Evolutionary conservation across 75 land plant genomes (phyloP).

Genomic region (Sequoia sempervirens): DNA sequence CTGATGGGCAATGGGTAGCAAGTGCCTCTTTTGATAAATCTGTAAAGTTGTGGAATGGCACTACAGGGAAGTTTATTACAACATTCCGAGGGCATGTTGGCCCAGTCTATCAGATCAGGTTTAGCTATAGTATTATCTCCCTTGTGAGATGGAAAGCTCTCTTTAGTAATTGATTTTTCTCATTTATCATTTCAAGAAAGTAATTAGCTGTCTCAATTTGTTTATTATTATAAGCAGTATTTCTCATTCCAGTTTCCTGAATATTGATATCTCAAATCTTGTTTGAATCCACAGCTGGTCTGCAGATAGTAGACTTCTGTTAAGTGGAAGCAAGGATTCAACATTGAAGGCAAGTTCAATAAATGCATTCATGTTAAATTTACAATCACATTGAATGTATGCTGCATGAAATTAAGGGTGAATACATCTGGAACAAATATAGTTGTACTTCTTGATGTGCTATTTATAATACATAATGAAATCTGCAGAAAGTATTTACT

Average conservation of each 20-base stretch:
- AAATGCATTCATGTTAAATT: background rate
- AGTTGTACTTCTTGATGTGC: background rate
- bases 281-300: conserved; percentile 69
- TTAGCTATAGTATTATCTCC: background rate
- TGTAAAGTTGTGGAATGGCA: conserved; percentile 96
- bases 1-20: conserved; percentile 99
- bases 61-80: conserved; percentile 81
- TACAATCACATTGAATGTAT: background rate
- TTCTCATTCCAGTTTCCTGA: background rate
- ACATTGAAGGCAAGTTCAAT: conserved; percentile 70
- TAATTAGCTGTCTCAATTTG: background rate
- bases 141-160: background rate
- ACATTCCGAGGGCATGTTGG: conserved; percentile 98
- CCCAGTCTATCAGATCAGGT: conserved; percentile 96
- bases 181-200: background rate
- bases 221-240: background rate
- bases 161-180: background rate
- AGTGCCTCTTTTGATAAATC: conserved; percentile 99
- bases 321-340: conserved; percentile 99
- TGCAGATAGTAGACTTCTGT: conserved; percentile 92
- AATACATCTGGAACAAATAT: background rate
- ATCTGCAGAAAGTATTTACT: background rate
- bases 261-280: background rate
- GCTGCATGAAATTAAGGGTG: background rate
- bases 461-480: background rate